These are phyloP conservation scores for Kodamaea fungicola DNA, from an alignment of 1,139 yeast genomes.

Conservation along the genomic window DNA sequence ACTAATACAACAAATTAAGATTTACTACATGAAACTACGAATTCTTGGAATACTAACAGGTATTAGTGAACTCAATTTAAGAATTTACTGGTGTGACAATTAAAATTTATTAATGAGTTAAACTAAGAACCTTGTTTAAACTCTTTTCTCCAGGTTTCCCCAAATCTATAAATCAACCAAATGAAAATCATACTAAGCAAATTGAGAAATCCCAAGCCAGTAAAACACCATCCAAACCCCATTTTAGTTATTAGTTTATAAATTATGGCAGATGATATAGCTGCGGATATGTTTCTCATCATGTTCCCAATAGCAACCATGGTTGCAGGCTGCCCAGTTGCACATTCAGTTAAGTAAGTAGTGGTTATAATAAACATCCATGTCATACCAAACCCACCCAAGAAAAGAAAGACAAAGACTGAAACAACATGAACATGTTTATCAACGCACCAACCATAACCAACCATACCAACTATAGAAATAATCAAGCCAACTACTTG, in stretches of 20 bases:
- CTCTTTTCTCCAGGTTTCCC: conserved; percentile 27
- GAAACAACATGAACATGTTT: conserved; percentile 39
- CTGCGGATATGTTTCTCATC: conserved; percentile 55
- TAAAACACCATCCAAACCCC: conserved; percentile 61
- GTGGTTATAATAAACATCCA: conserved; percentile 59
- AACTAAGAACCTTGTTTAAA: conserved; percentile 1
- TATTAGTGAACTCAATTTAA: too few species aligned
- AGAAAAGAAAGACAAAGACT: conserved; percentile 42
- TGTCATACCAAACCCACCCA: conserved; percentile 55
- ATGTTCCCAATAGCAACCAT: conserved; percentile 56
- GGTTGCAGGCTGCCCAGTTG: conserved; percentile 51
- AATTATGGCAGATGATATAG: conserved; percentile 49
- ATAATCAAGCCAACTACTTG: conserved; percentile 46
- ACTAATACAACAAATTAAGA: too few species aligned
- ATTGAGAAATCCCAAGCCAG: conserved; percentile 48
- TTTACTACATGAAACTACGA: too few species aligned
- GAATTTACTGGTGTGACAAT: too few species aligned
- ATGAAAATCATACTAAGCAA: conserved; percentile 29
- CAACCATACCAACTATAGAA: conserved; percentile 45
- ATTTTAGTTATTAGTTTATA: conserved; percentile 36
- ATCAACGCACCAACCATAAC: conserved; percentile 56
- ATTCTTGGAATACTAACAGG: too few species aligned
- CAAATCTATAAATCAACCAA: conserved; percentile 21
- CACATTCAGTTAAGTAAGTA: conserved; percentile 53
- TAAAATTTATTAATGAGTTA: too few species aligned